Conservation (phyloP, 768 basidiomycete genomes). For the Suillus brevipes region DNA sequence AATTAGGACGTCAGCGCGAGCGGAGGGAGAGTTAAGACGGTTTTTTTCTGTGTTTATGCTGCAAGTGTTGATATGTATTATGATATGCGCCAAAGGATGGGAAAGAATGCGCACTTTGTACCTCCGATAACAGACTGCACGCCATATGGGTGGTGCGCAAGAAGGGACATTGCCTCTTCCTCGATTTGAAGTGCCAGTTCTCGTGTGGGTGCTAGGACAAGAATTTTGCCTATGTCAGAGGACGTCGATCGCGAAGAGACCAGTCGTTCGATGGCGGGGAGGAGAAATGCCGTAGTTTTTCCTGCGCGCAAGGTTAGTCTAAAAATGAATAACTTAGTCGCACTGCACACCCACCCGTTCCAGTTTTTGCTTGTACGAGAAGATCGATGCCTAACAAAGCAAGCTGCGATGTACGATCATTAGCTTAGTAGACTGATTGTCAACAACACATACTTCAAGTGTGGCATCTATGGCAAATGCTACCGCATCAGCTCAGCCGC, state of each 20-base stretch:
- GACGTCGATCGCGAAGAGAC: constrained; percentile 40
- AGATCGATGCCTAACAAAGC: constrained; percentile 46
- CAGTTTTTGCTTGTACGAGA: constrained; percentile 56
- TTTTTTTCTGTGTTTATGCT: constrained; percentile 29
- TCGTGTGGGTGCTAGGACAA: constrained; percentile 71
- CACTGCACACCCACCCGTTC: constrained; percentile 54
- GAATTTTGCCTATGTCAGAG: constrained; percentile 33
- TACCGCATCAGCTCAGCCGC: background rate
- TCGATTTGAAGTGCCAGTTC: constrained; percentile 70
- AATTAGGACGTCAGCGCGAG: constrained; percentile 55
- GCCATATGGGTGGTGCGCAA: constrained; percentile 41
- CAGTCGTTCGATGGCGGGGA: constrained; percentile 73
- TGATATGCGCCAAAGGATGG: background rate
- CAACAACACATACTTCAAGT: constrained; percentile 32
- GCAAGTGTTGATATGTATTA: constrained; percentile 14
- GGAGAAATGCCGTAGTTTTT: constrained; percentile 73
- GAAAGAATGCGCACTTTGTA: constrained; percentile 39
- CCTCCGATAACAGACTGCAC: constrained; percentile 58
- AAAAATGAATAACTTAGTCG: background rate
- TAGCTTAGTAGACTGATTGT: background rate
- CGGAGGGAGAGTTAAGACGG: constrained; percentile 20
- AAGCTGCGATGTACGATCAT: constrained; percentile 25
- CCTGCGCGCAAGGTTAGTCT: constrained; percentile 31
- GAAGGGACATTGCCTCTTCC: constrained; percentile 56
- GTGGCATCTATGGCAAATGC: constrained; percentile 36